Evolutionary conservation across 2,329 filamentous ascomycete species (phyloP).

Genomic region (Huntiella decipiens): DNA sequence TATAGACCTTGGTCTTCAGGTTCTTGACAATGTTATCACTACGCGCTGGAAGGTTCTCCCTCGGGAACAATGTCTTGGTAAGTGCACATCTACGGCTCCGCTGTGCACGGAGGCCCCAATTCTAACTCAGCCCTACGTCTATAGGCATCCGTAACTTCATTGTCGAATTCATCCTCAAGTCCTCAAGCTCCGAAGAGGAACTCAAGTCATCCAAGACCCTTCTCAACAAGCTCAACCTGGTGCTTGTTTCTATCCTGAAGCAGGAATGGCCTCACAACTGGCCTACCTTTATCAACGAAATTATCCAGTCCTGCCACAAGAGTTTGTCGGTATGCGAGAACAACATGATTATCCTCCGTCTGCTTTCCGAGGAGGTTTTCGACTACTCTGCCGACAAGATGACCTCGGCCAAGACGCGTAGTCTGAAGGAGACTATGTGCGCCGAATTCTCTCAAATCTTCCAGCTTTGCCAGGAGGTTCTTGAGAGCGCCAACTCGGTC

Average conservation of each 20-base stretch:
- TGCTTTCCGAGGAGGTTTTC: conserved; percentile 95
- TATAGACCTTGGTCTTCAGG: conserved; percentile 77
- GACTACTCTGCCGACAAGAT: conserved; percentile 98
- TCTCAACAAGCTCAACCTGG: conserved; percentile 94
- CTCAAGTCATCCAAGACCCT: conserved; percentile 71
- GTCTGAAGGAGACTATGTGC: conserved; percentile 96
- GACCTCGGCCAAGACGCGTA: conserved; percentile 94
- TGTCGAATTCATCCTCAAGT: conserved; percentile 93
- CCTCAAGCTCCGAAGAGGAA: conserved; percentile 75
- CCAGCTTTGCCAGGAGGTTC: conserved; percentile 87
- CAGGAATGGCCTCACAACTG: conserved; percentile 99
- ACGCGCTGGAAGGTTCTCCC: conserved; percentile 98
- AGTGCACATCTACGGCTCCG: neutral
- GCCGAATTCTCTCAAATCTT: conserved; percentile 97
- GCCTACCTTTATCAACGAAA: conserved; percentile 99
- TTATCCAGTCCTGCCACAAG: conserved; percentile 87
- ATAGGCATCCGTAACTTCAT: conserved; percentile 96
- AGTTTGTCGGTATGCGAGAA: conserved; percentile 97
- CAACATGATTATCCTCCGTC: conserved; percentile 94
- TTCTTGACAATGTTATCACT: conserved; percentile 95
- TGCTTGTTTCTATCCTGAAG: conserved; percentile 92
- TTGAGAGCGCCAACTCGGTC: conserved; percentile 72
- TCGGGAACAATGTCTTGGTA: conserved; percentile 81
- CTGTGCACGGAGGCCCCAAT: too few species aligned
- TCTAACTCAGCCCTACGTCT: conserved; percentile 4